A percentile compares a stretch with the other conserved stretches of the same genome.
Evolutionary conservation across 768 basidiomycete genomes (phyloP).

Genomic region (Rubroboletus satanas): DNA sequence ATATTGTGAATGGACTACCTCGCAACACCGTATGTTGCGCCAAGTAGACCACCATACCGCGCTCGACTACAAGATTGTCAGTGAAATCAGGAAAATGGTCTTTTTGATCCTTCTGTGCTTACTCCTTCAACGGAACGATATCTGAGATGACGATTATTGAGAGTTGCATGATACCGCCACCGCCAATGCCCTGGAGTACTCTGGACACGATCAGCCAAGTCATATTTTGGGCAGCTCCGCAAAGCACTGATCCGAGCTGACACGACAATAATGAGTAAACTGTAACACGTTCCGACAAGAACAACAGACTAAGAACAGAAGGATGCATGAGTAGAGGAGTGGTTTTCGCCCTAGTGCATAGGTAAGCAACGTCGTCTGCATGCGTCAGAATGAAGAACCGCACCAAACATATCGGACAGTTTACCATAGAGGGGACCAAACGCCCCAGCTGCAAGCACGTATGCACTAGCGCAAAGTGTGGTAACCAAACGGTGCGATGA

Average conservation of each 20-base stretch:
- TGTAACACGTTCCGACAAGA: no score
- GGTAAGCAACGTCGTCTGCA: neutral
- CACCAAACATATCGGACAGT: conserved; percentile 53
- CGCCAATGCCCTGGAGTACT: conserved; percentile 80
- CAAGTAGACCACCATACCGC: conserved; percentile 68
- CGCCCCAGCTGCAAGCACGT: conserved; percentile 65
- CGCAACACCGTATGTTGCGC: conserved; percentile 72
- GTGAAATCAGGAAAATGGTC: conserved; percentile 7
- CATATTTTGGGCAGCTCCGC: conserved; percentile 76
- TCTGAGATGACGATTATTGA: conserved; percentile 77
- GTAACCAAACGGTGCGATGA: neutral
- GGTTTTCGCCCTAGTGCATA: conserved; percentile 55
- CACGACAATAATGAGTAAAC: neutral
- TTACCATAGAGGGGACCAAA: conserved; percentile 75
- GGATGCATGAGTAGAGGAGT: conserved; percentile 59
- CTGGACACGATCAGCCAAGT: conserved; percentile 71
- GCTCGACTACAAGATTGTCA: conserved; percentile 50
- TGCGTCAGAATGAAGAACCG: neutral
- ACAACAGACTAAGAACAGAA: conserved; percentile 58
- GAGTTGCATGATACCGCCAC: conserved; percentile 72
- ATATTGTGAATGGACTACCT: conserved; percentile 27
- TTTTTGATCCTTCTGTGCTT: conserved; percentile 18
- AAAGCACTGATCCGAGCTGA: conserved; percentile 73
- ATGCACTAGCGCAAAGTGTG: conserved; percentile 47
- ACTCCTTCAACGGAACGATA: conserved; percentile 78